Evolutionary conservation across 768 basidiomycete species (phyloP).

Genomic region (Suillus ampliporus): DNA sequence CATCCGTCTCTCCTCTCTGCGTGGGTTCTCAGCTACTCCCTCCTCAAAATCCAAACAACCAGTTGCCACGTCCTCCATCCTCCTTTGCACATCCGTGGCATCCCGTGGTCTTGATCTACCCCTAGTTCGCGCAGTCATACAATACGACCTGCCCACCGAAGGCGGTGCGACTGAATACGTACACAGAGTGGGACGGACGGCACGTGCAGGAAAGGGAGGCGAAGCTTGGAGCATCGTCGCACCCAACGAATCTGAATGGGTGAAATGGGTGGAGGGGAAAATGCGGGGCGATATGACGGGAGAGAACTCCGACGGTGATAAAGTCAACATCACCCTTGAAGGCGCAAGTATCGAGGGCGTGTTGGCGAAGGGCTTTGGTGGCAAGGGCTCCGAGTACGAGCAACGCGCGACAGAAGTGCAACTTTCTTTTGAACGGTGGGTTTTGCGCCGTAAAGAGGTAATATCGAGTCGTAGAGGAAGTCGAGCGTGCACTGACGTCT

Average conservation of each 20-base stretch:
- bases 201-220: conserved; percentile 93
- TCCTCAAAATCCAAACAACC: conserved; percentile 36
- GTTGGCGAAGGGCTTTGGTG: conserved; percentile 84
- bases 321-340: conserved; percentile 54
- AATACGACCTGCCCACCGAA: conserved; percentile 98
- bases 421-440: conserved; percentile 94
- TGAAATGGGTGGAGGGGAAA: conserved; percentile 84
- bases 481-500: conserved; percentile 13
- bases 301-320: conserved; percentile 27
- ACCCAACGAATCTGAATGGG: conserved; percentile 89
- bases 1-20: conserved; percentile 82
- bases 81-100: conserved; percentile 96
- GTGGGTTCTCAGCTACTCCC: conserved; percentile 67
- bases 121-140: conserved; percentile 90
- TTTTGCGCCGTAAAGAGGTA: conserved; percentile 73
- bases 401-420: conserved; percentile 94
- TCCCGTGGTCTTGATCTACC: conserved; percentile 98
- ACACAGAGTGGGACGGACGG: conserved; percentile 95
- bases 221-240: conserved; percentile 94
- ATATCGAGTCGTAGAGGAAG: conserved; percentile 9
- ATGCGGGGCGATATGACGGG: conserved; percentile 62
- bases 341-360: conserved; percentile 72
- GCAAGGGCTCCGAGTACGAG: conserved; percentile 81
- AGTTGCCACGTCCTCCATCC: conserved; percentile 61
- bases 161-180: conserved; percentile 96